Evolutionary conservation across 2,329 filamentous ascomycete genomes (phyloP), one percentile per base, ranked within the genome.

Genomic region (Fusarium sp.): DNA sequence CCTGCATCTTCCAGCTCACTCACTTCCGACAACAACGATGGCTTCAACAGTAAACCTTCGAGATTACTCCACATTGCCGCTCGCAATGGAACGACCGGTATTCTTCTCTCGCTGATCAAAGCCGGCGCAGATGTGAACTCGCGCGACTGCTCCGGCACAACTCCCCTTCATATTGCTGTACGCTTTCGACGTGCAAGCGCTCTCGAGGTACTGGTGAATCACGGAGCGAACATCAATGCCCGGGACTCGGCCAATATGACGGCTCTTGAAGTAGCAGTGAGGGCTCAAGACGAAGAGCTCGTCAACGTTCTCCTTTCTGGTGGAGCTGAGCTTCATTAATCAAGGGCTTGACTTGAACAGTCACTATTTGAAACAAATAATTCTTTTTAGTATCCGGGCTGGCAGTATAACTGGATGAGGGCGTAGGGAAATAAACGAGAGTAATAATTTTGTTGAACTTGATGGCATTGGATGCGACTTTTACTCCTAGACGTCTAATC

Each of bases 301-400:
- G 52, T 55, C 25, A 42, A 55, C 20, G 12, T 33, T 55, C 52
- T 44, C 27, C 52, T 55, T n/a, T 55, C 52, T 15, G 52, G 52
- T 25, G 52, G 52, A 55, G 52, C 52, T 55, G 52, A 55, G 36
- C 52, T 55, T 55, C 52, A 55, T 25, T 44, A 25, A 42, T 54
- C 20, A 11, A 25, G 27, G 3, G 25, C 8, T 42, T 41, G 20
- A 22, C 36, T 15, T 33, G 20, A 44, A n/a, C 20, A 44, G 18
- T 31, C 25, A 18, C 25, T 55, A 22, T 55, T 33, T 25, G 20
- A 33, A 4, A 14, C 38, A 15, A 18, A 18, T 36, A 38, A 27
- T 42, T 22, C 6, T 38, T 42, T 33, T 31, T 55, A 6, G 20
- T 25, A 44, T 13, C n/a, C 4, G 11, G 52, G 20, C 12, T 55